Base-by-base conservation (phyloP, 306 rosid genomes). In the Fragaria vesca region DNA sequence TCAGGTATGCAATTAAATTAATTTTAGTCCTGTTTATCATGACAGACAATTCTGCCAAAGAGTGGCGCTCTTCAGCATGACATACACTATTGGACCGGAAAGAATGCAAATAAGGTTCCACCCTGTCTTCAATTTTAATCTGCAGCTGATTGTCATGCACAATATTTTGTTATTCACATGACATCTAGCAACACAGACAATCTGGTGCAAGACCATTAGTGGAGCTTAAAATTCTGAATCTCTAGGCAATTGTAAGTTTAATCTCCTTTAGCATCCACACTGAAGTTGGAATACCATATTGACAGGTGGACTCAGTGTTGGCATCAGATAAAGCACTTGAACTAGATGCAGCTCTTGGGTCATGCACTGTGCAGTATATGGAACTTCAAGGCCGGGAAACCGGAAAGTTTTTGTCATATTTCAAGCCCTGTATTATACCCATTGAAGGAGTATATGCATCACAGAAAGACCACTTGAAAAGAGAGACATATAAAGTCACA, bases 261-360 rank as follows among this genome's bases (percentile, higher is more conserved):
- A n/a, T 58, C 24, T 50, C 48, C 13, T 62, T 79, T 32, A 70
- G 61, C 67, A 18, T 47, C 21, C 9, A 72, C 51, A 20, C 70
- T 55, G 65, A 72, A 68, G 51, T 70, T 63, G 58, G 62, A 24
- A 42, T 75, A 50, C 34, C 62, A 67, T 21, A 82, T 82, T 85
- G 80, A 80, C 83, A 92, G 98, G 92, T 55, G 79, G 97, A 92
- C 85, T 92, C 93, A 51, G 81, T 50, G 50, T 84, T 94, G 87
- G 96, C 94, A 83, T 94, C 98, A 17, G 97, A 90, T 75, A 92
- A 92, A 85, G 93, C 98, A 68, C 93, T 94, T 45, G 98, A 94
- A 79, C 84, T 94, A 74, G 98, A 94, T 83, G 95, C 92, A 45
- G 86, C 95, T 63, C 93, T 94, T 32, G 97, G 98, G 77, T 94